phyloP scores from a whole-genome alignment of 2,329 filamentous ascomycete genomes.

The Diaporthe sp. region DNA sequence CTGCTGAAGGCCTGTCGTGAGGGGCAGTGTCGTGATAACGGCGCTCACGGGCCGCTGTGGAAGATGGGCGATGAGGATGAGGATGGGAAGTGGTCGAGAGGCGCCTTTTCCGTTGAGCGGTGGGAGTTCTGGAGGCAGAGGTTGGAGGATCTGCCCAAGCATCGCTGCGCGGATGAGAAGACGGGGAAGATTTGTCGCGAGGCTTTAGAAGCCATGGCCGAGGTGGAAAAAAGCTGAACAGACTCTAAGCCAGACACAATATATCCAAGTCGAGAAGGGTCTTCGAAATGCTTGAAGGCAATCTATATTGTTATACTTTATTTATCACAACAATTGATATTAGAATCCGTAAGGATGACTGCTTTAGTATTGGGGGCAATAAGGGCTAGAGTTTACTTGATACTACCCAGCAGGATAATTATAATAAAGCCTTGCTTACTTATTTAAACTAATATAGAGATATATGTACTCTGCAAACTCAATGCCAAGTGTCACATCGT shows the following conservation, averaged over 20 bases:
- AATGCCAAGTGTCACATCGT: no score
- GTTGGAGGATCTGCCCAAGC: neutral
- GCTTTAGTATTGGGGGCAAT: no score
- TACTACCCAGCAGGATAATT: no score
- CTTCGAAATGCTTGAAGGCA: neutral
- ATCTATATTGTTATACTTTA: neutral
- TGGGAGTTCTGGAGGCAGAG: neutral
- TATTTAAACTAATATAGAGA: no score
- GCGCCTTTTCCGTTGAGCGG: neutral
- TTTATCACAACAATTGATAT: neutral
- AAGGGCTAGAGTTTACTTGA: no score
- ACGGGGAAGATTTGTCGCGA: neutral
- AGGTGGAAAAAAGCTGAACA: neutral
- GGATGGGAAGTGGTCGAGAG: neutral
- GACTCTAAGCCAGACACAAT: neutral
- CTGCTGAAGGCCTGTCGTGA: neutral
- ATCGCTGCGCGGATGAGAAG: neutral
- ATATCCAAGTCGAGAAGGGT: neutral
- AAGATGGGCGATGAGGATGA: neutral
- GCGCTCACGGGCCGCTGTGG: neutral
- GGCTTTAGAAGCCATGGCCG: neutral
- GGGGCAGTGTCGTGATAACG: rapidly evolving
- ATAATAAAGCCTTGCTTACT: no score
- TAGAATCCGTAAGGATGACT: neutral
- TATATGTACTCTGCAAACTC: no score